Evolutionary conservation across 2,329 filamentous ascomycete genomes (phyloP).

Genomic region (Alternaria metachromatica): DNA sequence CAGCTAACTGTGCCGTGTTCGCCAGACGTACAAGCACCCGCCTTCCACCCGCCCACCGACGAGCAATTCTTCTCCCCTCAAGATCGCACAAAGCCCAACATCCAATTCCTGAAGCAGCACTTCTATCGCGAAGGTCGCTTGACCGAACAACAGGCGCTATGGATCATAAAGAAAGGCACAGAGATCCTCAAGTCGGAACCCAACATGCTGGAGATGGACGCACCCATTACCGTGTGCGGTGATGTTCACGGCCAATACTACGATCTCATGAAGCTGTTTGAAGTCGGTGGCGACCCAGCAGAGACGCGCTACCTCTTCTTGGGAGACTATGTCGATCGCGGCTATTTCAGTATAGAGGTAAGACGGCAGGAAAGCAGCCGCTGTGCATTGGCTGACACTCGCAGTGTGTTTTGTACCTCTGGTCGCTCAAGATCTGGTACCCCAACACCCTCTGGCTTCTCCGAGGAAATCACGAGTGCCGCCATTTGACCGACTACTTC

Average conservation of each 20-base stretch:
- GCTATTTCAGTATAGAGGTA: constrained; percentile 97
- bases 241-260: constrained; percentile 99
- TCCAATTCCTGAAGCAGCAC: constrained; percentile 95
- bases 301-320: constrained; percentile 97
- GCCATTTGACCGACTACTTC: constrained; percentile 99
- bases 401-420: constrained; percentile 92
- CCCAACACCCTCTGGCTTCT: constrained; percentile 96
- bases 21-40: constrained; percentile 94
- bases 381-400: constrained; percentile 40
- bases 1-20: constrained; percentile 33
- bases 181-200: constrained; percentile 89
- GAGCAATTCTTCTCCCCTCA: constrained; percentile 93
- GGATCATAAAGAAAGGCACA: constrained; percentile 88
- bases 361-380: constrained; percentile 15
- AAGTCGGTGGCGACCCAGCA: constrained; percentile 94
- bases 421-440: constrained; percentile 99
- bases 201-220: constrained; percentile 98
- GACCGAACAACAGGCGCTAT: constrained; percentile 96
- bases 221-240: constrained; percentile 96
- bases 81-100: constrained; percentile 85
- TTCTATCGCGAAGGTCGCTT: constrained; percentile 97
- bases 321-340: constrained; percentile 96
- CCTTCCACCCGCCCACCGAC: constrained; percentile 88
- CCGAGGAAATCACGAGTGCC: constrained; percentile 97
- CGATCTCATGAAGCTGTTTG: constrained; percentile 99